Evolutionary conservation across 2,329 filamentous ascomycete genomes (phyloP), one percentile per base, ranked within the genome.

Genomic region (Grosmannia serpens): DNA sequence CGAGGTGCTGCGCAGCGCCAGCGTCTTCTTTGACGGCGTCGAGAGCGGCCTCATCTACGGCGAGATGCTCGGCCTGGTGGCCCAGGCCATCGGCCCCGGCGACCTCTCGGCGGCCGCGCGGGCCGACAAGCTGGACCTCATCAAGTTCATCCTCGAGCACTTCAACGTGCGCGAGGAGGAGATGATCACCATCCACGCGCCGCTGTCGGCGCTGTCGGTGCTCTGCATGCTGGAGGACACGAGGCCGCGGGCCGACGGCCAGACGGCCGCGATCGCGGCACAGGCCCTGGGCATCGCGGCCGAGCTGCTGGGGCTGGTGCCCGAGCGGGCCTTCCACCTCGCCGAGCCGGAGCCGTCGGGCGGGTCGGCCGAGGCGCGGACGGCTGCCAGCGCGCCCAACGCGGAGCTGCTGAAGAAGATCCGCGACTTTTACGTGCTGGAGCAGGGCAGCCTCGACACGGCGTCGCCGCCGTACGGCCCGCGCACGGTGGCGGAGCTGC

Each of bases 91-190:
- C 57, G 75, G 76, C 2, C 73, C 78, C 6, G 76, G 75, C 26
- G 72, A 68, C 41, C 57, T 74, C n/a, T 67, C 68, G 38, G 65
- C 69, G 4, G 71, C 74, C 5, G 77, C 83, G 58, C 80, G 79
- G 56, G 73, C 81, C 61, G 80, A 82, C 58, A 85, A 87, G 61
- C 75, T 96, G 57, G 80, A 82, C 24, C 77, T 96, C 49, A 84
- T 91, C 57, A 82, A 81, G 61, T 99, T 97, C 70, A 86, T 96
- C 58, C 74, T 96, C 62, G 74, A 81, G 6, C 87, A 92, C 64
- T 99, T 99, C 77, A 97, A 96, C 70, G 82, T 97, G 55, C 84
- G 86, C 57, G 94, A 99, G 71, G 94, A 97, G 70, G 95, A 99
- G 68, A 97, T 99, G 92, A 72, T 95, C 20, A 83, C 88, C 2